These are phyloP conservation scores for Schwanniomyces sp. DNA, from an alignment of 805 yeast genomes.

Conservation along the genomic window DNA sequence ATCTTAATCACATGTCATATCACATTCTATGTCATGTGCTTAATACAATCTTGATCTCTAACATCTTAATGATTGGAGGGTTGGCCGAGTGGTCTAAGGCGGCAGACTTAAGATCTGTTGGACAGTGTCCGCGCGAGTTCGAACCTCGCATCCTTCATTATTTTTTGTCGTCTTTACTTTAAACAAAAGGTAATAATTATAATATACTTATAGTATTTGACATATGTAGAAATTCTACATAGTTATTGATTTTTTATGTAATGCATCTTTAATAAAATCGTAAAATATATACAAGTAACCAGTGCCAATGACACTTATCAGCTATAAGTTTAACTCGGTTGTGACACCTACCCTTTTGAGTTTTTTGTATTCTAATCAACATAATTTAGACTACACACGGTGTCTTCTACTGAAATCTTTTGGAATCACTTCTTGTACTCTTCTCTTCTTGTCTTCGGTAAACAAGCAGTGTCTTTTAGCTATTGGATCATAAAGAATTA, in stretches of 20 bases:
- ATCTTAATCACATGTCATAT: too few relatives aligned
- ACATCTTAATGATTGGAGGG: conserved; percentile 42
- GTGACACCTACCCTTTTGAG: neutral
- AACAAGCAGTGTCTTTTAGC: conserved; percentile 91
- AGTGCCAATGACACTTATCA: neutral
- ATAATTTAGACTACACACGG: conserved; percentile 7
- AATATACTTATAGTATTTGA: neutral
- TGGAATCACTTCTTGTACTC: conserved; percentile 51
- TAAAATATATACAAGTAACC: neutral
- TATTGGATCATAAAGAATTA: conserved; percentile 81
- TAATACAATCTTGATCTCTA: too few relatives aligned
- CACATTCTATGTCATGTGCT: too few relatives aligned
- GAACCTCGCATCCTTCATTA: conserved; percentile 52
- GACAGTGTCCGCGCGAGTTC: conserved; percentile 53
- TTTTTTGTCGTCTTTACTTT: conserved; percentile 23
- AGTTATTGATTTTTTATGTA: neutral
- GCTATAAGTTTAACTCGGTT: neutral
- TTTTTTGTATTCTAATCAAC: neutral
- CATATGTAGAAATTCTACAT: neutral
- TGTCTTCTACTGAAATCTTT: conserved; percentile 34
- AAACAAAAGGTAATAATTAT: too few relatives aligned
- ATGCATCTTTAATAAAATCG: neutral
- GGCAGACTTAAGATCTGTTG: conserved; percentile 52
- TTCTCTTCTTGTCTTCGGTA: conserved; percentile 85
- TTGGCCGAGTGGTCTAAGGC: conserved; percentile 55